These are phyloP conservation scores for Brasilioporus rufonigricans DNA, from an alignment of 768 basidiomycete species.

Conservation along the genomic window DNA sequence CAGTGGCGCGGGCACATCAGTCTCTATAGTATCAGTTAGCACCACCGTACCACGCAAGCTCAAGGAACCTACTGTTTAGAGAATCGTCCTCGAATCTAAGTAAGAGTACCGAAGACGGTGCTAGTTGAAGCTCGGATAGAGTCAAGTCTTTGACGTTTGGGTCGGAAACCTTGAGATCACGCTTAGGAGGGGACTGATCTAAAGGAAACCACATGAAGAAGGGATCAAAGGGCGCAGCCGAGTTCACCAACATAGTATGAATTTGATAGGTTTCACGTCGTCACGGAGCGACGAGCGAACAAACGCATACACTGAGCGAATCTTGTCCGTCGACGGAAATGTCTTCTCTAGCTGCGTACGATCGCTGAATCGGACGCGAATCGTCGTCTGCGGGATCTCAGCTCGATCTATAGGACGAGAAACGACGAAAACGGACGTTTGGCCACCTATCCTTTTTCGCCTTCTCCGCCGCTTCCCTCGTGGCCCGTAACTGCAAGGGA, in stretches of 20 bases:
- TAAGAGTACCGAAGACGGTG: constrained; percentile 77
- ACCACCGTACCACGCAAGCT: not conserved
- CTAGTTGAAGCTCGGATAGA: constrained; percentile 67
- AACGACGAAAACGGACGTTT: constrained; percentile 40
- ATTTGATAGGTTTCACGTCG: constrained; percentile 76
- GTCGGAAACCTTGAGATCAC: constrained; percentile 82
- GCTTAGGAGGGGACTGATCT: constrained; percentile 83
- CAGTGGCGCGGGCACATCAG: constrained; percentile 62
- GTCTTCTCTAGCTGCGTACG: constrained; percentile 75
- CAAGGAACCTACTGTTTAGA: constrained; percentile 53
- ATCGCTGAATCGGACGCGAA: constrained; percentile 80
- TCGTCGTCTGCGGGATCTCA: constrained; percentile 58
- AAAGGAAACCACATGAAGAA: not conserved
- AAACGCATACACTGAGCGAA: constrained; percentile 81
- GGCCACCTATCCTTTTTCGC: constrained; percentile 70
- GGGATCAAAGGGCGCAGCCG: not conserved
- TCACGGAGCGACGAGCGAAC: constrained; percentile 69
- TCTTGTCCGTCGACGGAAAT: constrained; percentile 78
- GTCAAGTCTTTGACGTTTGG: constrained; percentile 64
- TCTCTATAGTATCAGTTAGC: constrained; percentile 40
- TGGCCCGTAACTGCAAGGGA: constrained; percentile 64
- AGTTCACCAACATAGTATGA: constrained; percentile 68
- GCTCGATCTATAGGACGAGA: not conserved
- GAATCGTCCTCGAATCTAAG: constrained; percentile 72
- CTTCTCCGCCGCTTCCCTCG: constrained; percentile 60